A percentile compares a stretch with the other conserved stretches of the same genome.
Evolutionary conservation across 2,329 filamentous ascomycete species (phyloP).

Genomic region (Claviceps maximensis): DNA sequence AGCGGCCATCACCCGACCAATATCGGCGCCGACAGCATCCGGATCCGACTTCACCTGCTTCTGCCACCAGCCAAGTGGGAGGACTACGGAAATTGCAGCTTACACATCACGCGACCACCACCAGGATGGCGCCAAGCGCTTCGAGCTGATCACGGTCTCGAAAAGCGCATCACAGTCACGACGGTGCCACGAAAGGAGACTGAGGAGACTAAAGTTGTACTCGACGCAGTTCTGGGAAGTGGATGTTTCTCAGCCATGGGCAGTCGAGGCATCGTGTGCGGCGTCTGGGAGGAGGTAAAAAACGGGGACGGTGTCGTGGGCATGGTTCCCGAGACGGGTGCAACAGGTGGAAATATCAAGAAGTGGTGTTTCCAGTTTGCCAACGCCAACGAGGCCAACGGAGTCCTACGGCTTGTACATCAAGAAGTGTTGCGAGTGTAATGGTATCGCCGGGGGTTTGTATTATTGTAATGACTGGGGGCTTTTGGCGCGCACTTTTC

Average conservation of each 20-base stretch:
- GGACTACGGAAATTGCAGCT: slow-evolving; percentile 71
- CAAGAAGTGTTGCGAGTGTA: slow-evolving; percentile 36
- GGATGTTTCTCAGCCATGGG: slow-evolving; percentile 76
- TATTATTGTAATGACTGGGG: background rate
- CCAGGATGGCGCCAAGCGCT: slow-evolving; percentile 45
- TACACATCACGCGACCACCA: slow-evolving; percentile 71
- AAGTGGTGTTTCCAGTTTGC: slow-evolving; percentile 53
- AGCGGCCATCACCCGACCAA: slow-evolving; percentile 41
- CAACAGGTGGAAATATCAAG: slow-evolving; percentile 40
- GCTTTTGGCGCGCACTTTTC: background rate
- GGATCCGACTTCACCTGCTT: slow-evolving; percentile 74
- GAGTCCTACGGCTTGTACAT: slow-evolving; percentile 43
- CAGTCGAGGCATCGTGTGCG: slow-evolving; percentile 74
- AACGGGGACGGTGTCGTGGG: slow-evolving; percentile 45
- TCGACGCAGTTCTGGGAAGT: slow-evolving; percentile 77
- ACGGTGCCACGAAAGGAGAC: slow-evolving; percentile 52
- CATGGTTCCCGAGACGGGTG: slow-evolving; percentile 36
- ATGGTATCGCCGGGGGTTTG: background rate
- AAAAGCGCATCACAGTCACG: slow-evolving; percentile 75
- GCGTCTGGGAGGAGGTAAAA: slow-evolving; percentile 69
- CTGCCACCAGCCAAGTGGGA: slow-evolving; percentile 72
- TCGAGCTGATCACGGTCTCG: slow-evolving; percentile 49
- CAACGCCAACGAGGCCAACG: slow-evolving; percentile 37
- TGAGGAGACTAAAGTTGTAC: slow-evolving; percentile 46
- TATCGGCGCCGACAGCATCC: slow-evolving; percentile 56